Base-by-base conservation (phyloP, 2,329 filamentous ascomycete genomes). In the Calonectria leucothoes region DNA sequence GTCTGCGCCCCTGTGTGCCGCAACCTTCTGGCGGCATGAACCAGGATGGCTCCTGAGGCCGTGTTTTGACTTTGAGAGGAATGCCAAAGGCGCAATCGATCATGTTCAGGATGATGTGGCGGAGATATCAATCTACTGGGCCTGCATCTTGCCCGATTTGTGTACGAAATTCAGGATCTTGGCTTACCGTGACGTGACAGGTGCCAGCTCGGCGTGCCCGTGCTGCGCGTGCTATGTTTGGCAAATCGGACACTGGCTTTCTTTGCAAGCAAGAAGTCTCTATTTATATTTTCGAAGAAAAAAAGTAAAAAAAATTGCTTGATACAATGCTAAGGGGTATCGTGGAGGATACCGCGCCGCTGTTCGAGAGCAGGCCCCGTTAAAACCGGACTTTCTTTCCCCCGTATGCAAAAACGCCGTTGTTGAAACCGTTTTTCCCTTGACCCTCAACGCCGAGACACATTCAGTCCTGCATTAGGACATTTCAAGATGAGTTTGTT, bases 381-480 rank as follows among this genome's bases (percentile, higher is more conserved):
- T 35, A 69, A 64, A 73, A 79, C 74, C 73, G 78, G 79, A 76
- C 74, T 75, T 75, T 76, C 74, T 79, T 75, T 74, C 80, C 78
- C 76, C 81, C 82, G 79, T 81, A 84, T 83, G 82, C 81, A 83
- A 82, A 72, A 86, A 85, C 84, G 84, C 86, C 85, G 88, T 88
- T 89, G 88, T 89, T 89, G 88, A 89, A 89, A 89, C 87, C 86
- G 84, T 81, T 87, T 81, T 86, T 83, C 81, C 83, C 76, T 77
- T 83, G 80, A 78, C 77, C 76, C 81, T 82, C 85, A 87, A 88
- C 86, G 87, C 86, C 87, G 78, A 82, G 76, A 78, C 75, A 79
- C 76, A 77, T 77, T 81, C 78, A 75, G 75, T 76, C 76, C 74
- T 68, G 73, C 69, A 75, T 66, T 67, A 75, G 77, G 76, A 59